Percentiles rank a stretch among this genome's conserved stretches.
These are phyloP conservation scores for Ramalina intermedia DNA, from an alignment of 495 filamentous ascomycete species.

Conservation along the genomic window DNA sequence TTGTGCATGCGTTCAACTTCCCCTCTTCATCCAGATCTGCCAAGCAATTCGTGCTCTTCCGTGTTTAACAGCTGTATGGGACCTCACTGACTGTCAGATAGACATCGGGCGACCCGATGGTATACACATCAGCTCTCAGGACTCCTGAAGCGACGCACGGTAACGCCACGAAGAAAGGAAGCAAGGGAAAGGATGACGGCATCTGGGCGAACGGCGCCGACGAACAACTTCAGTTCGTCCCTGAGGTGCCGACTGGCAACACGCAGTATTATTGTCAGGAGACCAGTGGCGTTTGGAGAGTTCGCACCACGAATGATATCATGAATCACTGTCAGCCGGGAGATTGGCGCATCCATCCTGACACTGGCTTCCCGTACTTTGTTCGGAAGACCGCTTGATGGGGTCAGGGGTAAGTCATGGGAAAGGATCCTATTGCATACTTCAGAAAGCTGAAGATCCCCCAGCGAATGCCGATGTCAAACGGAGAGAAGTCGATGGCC, in stretches of 20 bases:
- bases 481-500: not conserved
- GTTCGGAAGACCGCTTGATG: slow-evolving; percentile 9
- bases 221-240: slow-evolving; percentile 6
- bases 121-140: not conserved
- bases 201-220: slow-evolving; percentile 6
- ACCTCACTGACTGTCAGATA: no score
- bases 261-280: slow-evolving; percentile 16
- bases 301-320: slow-evolving; percentile 16
- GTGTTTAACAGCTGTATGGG: no score
- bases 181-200: not conserved
- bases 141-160: not conserved
- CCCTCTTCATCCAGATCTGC: no score
- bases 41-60: no score
- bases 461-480: not conserved
- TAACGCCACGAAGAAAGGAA: not conserved
- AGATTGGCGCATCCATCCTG: slow-evolving; percentile 8
- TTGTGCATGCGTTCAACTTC: no score
- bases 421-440: no score
- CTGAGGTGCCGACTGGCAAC: slow-evolving; percentile 5
- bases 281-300: slow-evolving; percentile 14
- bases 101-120: not conserved
- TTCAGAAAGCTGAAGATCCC: no score
- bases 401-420: not conserved
- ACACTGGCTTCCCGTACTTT: slow-evolving; percentile 10
- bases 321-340: slow-evolving; percentile 16